A percentile compares a stretch with the other conserved stretches of the same genome.
Conservation (phyloP, 768 basidiomycete species). For the Boletus speciosus region DNA sequence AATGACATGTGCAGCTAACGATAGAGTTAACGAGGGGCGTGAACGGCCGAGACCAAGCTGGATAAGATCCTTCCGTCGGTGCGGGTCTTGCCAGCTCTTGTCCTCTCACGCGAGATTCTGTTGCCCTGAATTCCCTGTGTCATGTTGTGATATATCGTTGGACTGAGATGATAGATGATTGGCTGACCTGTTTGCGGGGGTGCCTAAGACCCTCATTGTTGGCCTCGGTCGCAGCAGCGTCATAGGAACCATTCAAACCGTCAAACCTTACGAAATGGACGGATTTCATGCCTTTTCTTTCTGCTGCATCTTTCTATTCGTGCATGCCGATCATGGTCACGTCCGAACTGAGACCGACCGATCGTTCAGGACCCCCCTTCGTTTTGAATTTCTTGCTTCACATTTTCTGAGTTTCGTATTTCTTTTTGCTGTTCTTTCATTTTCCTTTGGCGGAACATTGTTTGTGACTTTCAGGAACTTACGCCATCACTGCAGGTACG, state of each 20-base stretch:
- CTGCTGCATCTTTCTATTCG: neutral
- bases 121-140: neutral
- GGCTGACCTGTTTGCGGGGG: neutral
- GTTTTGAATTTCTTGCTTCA: neutral
- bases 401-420: neutral
- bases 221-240: neutral
- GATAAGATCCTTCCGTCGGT: constrained; percentile 18
- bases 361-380: constrained; percentile 10
- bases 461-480: neutral
- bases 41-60: neutral
- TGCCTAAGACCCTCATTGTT: neutral
- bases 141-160: neutral
- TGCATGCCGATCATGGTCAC: neutral
- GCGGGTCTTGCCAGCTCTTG: constrained; percentile 1
- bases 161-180: neutral
- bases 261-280: neutral
- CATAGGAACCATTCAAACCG: neutral
- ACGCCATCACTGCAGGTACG: constrained; percentile 60
- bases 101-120: neutral
- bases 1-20: neutral
- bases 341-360: neutral
- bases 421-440: constrained; percentile 1
- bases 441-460: neutral
- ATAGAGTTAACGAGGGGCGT: neutral
- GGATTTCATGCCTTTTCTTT: neutral